Percentiles rank a stretch among this genome's conserved stretches.
phyloP scores from a whole-genome alignment of 1,284 basidiomycete species.

The Athelia sp. region DNA sequence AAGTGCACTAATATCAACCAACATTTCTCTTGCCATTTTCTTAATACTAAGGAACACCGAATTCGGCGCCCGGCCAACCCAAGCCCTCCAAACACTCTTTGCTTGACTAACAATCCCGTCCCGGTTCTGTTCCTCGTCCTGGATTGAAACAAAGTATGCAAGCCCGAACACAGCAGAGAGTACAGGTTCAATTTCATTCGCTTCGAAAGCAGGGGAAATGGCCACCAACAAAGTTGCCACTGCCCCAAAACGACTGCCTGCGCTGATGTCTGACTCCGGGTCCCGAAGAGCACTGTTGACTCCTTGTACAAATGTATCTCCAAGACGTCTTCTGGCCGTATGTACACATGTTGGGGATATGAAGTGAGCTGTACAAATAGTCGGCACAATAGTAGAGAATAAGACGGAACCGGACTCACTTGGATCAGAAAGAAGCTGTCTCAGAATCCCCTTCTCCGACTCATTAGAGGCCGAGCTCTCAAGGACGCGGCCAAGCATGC shows the following conservation, averaged over 20 bases:
- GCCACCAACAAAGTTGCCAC: too few relatives aligned
- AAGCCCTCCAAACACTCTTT: too few relatives aligned
- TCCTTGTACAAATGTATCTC: constrained; percentile 24
- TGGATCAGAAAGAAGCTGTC: constrained; percentile 31
- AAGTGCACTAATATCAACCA: constrained; percentile 36
- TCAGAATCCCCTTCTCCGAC: constrained; percentile 18
- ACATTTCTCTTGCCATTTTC: constrained; percentile 32
- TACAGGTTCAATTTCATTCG: too few relatives aligned
- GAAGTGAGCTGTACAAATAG: constrained; percentile 21
- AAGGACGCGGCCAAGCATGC: constrained; percentile 27
- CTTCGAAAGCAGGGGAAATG: too few relatives aligned
- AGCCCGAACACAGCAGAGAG: too few relatives aligned
- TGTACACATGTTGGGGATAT: constrained; percentile 32
- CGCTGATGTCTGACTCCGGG: constrained; percentile 4
- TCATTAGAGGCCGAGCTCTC: constrained; percentile 16
- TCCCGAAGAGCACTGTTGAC: constrained; percentile 32
- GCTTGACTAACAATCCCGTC: constrained; percentile 9
- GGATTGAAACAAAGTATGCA: too few relatives aligned
- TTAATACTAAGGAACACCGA: constrained; percentile 31
- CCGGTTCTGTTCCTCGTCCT: too few relatives aligned
- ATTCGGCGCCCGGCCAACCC: too few relatives aligned
- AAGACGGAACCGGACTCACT: constrained; percentile 23
- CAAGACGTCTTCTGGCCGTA: constrained; percentile 25
- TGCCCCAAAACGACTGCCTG: too few relatives aligned
- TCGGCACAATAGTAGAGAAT: constrained; percentile 1